Evolutionary conservation across 352 stramenopile genomes (phyloP).

Genomic region (Phytophthora citricola): DNA sequence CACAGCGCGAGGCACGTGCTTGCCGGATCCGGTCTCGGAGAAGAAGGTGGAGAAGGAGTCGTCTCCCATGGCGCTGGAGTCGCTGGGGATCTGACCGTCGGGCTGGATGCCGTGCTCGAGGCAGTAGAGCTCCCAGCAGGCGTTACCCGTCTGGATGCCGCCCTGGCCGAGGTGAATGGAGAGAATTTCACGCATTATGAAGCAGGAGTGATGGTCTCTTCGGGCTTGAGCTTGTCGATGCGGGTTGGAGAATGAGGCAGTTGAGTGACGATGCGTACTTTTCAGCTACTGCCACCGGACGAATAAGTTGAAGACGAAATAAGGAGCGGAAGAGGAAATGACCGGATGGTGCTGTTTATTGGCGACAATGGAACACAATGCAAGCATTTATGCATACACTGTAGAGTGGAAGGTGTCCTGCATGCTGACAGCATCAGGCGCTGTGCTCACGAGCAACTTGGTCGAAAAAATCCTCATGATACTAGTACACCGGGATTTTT

Average conservation of each 20-base stretch:
- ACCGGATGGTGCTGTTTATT: no score
- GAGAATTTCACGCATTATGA: constrained; percentile 93
- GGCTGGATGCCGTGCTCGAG: constrained; percentile 94
- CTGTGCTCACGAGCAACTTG: no score
- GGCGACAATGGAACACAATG: no score
- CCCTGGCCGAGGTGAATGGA: constrained; percentile 97
- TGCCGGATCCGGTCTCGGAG: constrained; percentile 87
- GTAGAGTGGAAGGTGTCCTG: no score
- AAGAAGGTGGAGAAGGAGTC: constrained; percentile 88
- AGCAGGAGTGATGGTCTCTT: constrained; percentile 13
- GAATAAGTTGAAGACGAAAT: not conserved
- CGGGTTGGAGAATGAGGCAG: constrained; percentile 13
- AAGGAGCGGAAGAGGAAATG: not conserved
- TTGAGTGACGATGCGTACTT: constrained; percentile 6
- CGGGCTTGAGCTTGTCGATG: not conserved
- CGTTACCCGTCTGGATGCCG: constrained; percentile 87
- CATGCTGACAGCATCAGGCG: no score
- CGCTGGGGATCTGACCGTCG: constrained; percentile 85
- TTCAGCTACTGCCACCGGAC: constrained; percentile 4
- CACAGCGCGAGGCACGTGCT: constrained; percentile 71
- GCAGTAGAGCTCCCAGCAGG: constrained; percentile 95
- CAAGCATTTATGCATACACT: no score
- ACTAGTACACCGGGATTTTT: no score
- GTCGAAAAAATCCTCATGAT: no score
- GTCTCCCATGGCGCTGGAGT: constrained; percentile 57